Evolutionary conservation across 1,284 basidiomycete species (phyloP).

Genomic region (Malassezia caprae): DNA sequence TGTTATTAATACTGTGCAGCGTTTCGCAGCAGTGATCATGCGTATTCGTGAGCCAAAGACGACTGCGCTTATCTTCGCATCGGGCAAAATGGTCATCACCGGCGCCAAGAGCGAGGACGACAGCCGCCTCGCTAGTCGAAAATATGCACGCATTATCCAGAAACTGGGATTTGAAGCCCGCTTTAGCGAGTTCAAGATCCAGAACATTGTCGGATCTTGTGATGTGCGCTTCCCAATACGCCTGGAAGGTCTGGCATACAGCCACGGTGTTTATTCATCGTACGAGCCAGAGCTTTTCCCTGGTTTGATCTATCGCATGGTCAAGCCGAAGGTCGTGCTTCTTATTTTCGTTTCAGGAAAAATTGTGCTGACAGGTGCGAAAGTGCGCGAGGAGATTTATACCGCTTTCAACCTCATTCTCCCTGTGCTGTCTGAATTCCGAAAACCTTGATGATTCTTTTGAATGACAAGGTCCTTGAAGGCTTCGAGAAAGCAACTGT

Average conservation of each 20-base stretch:
- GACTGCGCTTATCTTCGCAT: slow-evolving; percentile 96
- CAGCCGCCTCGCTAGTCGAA: slow-evolving; percentile 87
- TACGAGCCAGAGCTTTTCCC: slow-evolving; percentile 99
- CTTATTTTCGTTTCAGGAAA: slow-evolving; percentile 98
- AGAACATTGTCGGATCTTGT: slow-evolving; percentile 92
- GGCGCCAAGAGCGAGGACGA: slow-evolving; percentile 99
- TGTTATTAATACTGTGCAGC: slow-evolving; percentile 55
- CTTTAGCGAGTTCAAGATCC: slow-evolving; percentile 99
- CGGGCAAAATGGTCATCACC: slow-evolving; percentile 99
- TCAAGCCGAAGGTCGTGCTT: slow-evolving; percentile 97
- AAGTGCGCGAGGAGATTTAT: slow-evolving; percentile 98
- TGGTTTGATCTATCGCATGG: slow-evolving; percentile 98
- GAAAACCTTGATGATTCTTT: slow-evolving; percentile 30
- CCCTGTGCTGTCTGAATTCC: slow-evolving; percentile 51
- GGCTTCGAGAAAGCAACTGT: not conserved
- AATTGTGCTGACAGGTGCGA: slow-evolving; percentile 96
- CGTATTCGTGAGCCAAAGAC: slow-evolving; percentile 99
- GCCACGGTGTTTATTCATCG: slow-evolving; percentile 94
- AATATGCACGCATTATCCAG: slow-evolving; percentile 98
- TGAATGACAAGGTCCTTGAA: not conserved
- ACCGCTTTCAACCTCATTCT: slow-evolving; percentile 99
- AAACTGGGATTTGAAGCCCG: slow-evolving; percentile 99
- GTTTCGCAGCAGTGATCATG: slow-evolving; percentile 99
- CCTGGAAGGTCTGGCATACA: slow-evolving; percentile 91
- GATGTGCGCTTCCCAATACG: slow-evolving; percentile 99